phyloP scores from a whole-genome alignment of 2,329 filamentous ascomycete species.

The Balansia obtecta region DNA sequence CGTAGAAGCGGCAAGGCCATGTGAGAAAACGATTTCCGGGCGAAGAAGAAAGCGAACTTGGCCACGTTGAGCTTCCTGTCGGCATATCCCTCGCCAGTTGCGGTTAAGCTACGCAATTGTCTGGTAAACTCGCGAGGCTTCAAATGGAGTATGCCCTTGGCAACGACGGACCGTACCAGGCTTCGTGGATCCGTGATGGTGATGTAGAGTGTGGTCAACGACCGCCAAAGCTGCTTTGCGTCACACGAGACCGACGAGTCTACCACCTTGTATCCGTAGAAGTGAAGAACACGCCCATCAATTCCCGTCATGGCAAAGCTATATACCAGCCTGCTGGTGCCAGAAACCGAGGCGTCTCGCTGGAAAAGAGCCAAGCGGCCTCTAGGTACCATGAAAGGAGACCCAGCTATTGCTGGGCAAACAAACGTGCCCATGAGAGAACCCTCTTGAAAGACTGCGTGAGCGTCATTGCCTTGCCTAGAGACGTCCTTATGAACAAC shows the following conservation, averaged over 20 bases:
- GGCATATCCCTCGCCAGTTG: conserved; percentile 9
- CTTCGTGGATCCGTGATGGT: conserved; percentile 33
- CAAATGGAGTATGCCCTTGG: not conserved
- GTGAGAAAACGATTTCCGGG: conserved; percentile 36
- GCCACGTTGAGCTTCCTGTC: conserved; percentile 31
- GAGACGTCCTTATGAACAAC: conserved; percentile 24
- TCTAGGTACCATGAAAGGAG: conserved; percentile 47
- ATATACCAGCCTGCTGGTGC: conserved; percentile 47
- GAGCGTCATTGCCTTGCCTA: too few relatives aligned
- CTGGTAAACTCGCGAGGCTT: not conserved
- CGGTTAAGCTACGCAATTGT: not conserved
- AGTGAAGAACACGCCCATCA: conserved; percentile 38
- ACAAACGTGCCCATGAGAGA: conserved; percentile 48
- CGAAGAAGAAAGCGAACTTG: conserved; percentile 44
- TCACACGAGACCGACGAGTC: conserved; percentile 47
- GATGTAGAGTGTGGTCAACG: conserved; percentile 50
- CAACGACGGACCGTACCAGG: not conserved
- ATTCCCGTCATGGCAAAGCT: conserved; percentile 47
- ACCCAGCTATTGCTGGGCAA: conserved; percentile 22
- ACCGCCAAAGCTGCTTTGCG: conserved; percentile 44
- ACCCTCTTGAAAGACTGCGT: not conserved
- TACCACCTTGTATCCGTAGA: conserved; percentile 51
- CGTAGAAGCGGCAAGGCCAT: conserved; percentile 42
- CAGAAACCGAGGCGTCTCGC: conserved; percentile 37
- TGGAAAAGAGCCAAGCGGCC: conserved; percentile 47